These are phyloP conservation scores for Cryptococcus sp. DNA, from an alignment of 1,284 basidiomycete genomes.

Conservation along the genomic window DNA sequence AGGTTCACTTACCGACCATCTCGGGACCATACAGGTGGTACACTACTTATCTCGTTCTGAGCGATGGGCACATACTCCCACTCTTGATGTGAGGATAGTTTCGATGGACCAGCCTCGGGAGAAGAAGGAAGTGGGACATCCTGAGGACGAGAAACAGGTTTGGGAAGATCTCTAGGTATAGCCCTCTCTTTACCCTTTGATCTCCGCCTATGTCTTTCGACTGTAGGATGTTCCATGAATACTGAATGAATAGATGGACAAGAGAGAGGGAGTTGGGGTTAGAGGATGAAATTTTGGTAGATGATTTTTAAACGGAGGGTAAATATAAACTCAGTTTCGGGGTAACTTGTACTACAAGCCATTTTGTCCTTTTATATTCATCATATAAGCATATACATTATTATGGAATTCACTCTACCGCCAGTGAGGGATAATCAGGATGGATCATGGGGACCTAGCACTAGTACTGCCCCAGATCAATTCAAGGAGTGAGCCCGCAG, in stretches of 20 bases:
- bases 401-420: conserved; percentile 44
- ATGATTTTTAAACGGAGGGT: background rate
- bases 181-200: conserved; percentile 1
- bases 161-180: background rate
- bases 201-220: background rate
- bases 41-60: conserved; percentile 62
- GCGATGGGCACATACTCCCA: conserved; percentile 54
- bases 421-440: conserved; percentile 48
- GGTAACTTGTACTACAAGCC: background rate
- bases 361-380: conserved; percentile 1
- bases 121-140: conserved; percentile 2
- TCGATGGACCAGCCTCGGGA: conserved; percentile 9
- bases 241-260: background rate
- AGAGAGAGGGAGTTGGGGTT: background rate
- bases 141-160: background rate
- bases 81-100: conserved; percentile 2
- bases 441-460: conserved; percentile 49
- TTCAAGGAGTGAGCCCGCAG: conserved; percentile 47
- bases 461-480: conserved; percentile 40
- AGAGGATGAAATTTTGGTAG: background rate
- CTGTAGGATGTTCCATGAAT: background rate
- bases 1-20: conserved; percentile 69
- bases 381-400: conserved; percentile 22
- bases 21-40: conserved; percentile 72
- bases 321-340: background rate